Evolutionary conservation across 495 filamentous ascomycete species (phyloP).

Genomic region (Penicillium canescens): DNA sequence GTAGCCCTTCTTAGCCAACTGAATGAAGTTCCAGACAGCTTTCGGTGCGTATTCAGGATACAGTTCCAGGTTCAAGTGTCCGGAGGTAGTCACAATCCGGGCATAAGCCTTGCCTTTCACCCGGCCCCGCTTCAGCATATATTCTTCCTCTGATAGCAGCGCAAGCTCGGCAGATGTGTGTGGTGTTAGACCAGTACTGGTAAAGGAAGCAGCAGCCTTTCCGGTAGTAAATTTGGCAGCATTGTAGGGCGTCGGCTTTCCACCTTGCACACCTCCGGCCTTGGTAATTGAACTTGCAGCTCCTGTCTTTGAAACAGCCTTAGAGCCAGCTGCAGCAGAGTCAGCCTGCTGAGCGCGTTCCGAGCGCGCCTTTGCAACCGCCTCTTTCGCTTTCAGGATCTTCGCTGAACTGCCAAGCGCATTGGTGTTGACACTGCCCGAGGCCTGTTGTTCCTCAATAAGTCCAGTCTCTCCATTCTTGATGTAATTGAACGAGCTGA

Average conservation of each 20-base stretch:
- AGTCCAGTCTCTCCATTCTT: conserved; percentile 75
- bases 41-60: conserved; percentile 85
- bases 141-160: conserved; percentile 87
- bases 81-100: conserved; percentile 78
- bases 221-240: conserved; percentile 90
- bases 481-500: conserved; percentile 87
- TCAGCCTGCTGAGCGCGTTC: conserved; percentile 46
- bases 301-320: conserved; percentile 44
- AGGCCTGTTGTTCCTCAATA: conserved; percentile 58
- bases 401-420: conserved; percentile 82
- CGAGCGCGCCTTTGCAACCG: conserved; percentile 78
- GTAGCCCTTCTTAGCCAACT: conserved; percentile 84
- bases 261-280: conserved; percentile 22
- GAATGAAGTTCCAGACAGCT: conserved; percentile 96
- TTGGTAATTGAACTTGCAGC: conserved; percentile 20
- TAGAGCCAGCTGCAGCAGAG: conserved; percentile 20
- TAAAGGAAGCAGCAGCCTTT: conserved; percentile 89
- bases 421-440: conserved; percentile 69
- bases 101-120: conserved; percentile 91
- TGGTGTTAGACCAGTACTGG: conserved; percentile 88
- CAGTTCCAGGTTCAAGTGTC: conserved; percentile 86
- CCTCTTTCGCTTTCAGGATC: conserved; percentile 88
- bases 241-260: conserved; percentile 67
- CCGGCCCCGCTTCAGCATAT: conserved; percentile 85
- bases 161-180: conserved; percentile 85